A percentile compares a stretch with the other conserved stretches of the same genome.
These are phyloP conservation scores for Citrullus amarus DNA, from an alignment of 306 rosid species.

Conservation along the genomic window DNA sequence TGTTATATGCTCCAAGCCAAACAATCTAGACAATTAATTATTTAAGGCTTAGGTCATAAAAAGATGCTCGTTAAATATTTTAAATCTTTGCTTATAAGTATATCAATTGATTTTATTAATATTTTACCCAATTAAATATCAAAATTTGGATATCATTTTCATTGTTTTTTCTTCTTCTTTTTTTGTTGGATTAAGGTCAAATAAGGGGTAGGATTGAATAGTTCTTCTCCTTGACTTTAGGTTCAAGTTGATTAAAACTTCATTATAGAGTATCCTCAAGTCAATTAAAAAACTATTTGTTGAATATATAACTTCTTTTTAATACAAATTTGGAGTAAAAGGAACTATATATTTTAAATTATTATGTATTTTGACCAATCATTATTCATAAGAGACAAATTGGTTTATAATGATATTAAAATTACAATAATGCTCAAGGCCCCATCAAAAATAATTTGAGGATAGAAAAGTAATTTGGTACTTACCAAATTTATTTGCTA, in stretches of 20 bases:
- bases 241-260: background rate
- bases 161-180: background rate
- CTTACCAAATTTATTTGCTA: background rate
- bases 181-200: background rate
- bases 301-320: background rate
- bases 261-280: background rate
- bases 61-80: background rate
- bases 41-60: background rate
- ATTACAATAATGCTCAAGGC: background rate
- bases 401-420: background rate
- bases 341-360: background rate
- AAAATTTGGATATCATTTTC: background rate
- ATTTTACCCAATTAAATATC: background rate
- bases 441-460: background rate
- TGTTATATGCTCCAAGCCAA: background rate
- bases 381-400: background rate
- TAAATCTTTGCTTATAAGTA: background rate
- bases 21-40: background rate
- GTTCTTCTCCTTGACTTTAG: constrained; percentile 10
- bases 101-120: background rate
- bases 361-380: background rate
- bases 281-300: background rate
- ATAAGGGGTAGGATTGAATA: background rate
- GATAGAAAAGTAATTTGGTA: background rate
- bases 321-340: background rate